Percentiles rank a stretch among this genome's conserved stretches.
Conservation (phyloP, 225 moss, liverwort and hornwort genomes). For the Ulota crispa region DNA sequence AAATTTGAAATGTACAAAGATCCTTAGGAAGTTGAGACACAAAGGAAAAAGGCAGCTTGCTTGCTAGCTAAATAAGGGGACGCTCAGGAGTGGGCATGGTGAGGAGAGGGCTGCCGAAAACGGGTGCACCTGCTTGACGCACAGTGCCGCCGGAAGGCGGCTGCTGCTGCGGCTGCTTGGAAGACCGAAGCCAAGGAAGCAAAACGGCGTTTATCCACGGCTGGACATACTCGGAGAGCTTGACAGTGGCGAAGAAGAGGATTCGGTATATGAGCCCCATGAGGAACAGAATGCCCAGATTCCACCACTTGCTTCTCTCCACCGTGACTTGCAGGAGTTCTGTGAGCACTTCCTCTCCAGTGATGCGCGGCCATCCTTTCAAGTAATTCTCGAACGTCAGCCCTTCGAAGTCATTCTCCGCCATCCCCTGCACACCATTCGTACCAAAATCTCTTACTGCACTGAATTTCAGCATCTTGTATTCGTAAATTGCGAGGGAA, state of each 20-base stretch:
- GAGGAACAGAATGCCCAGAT: conserved; percentile 44
- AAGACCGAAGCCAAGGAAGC: conserved; percentile 28
- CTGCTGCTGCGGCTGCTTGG: not conserved
- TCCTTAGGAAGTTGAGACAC: not conserved
- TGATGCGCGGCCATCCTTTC: conserved; percentile 39
- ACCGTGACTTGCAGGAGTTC: conserved; percentile 37
- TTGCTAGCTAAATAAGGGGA: conserved; percentile 23
- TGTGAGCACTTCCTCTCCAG: conserved; percentile 38
- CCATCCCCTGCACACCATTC: conserved; percentile 28
- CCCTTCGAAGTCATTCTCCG: conserved; percentile 49
- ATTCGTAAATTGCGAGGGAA: not conserved
- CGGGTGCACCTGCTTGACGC: not conserved
- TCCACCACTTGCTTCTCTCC: conserved; percentile 49
- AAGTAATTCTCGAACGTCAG: conserved; percentile 43
- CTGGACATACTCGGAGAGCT: conserved; percentile 34
- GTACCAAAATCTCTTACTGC: not conserved
- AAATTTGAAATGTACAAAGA: not conserved
- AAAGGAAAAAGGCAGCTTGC: not conserved
- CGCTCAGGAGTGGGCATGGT: conserved; percentile 32
- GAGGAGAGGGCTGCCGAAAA: conserved; percentile 13
- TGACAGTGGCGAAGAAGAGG: conserved; percentile 43
- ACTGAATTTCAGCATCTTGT: not conserved
- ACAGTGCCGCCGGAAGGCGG: not conserved
- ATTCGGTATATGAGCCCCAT: conserved; percentile 41
- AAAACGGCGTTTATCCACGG: conserved; percentile 40